Conservation (phyloP, 176 grass and related monocot genomes). For the Calamus simplicifolius region DNA sequence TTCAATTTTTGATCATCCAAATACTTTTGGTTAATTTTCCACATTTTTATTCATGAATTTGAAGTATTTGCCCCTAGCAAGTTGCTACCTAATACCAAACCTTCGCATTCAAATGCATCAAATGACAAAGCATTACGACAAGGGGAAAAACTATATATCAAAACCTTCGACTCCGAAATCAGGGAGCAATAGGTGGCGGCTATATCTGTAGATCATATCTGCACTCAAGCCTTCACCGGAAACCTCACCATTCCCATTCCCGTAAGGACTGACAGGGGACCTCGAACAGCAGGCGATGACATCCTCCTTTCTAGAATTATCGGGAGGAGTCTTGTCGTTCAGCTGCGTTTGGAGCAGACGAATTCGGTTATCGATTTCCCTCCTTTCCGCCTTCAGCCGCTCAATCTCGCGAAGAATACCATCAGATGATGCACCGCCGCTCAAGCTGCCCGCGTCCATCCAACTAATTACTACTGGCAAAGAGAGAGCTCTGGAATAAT, state of each 20-base stretch:
- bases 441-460: too few relatives aligned
- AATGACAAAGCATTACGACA: not conserved
- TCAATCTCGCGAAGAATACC: conserved; percentile 27
- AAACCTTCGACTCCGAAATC: conserved; percentile 82
- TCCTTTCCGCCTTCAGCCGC: conserved; percentile 42
- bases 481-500: too few relatives aligned
- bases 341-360: conserved; percentile 47
- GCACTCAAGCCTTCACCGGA: conserved; percentile 12
- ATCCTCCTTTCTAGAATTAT: not conserved
- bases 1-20: too few relatives aligned
- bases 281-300: not conserved
- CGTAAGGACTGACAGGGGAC: not conserved
- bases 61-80: too few relatives aligned
- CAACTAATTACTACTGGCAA: too few relatives aligned
- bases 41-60: too few relatives aligned
- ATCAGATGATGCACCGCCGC: too few relatives aligned
- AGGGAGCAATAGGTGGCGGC: conserved; percentile 80
- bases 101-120: not conserved
- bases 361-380: conserved; percentile 52
- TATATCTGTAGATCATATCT: conserved; percentile 77
- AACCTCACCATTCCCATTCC: conserved; percentile 11
- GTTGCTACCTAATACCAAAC: not conserved
- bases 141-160: not conserved
- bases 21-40: too few relatives aligned
- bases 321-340: not conserved